Base-by-base conservation (phyloP, 2,329 filamentous ascomycete species). In the Aspergillus japonicus region DNA sequence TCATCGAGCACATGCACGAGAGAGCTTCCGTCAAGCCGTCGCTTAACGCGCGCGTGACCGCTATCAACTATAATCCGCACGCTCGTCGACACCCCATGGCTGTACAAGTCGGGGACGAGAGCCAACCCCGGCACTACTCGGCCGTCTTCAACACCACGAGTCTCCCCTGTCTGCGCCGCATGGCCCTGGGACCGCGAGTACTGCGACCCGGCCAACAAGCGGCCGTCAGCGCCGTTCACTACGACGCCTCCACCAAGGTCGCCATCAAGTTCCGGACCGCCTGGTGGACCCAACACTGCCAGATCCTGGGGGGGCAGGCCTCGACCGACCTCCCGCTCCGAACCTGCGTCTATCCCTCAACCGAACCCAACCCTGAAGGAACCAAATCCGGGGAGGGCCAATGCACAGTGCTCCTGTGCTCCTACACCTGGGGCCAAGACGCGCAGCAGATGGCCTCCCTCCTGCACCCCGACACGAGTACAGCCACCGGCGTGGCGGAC, bases 251-350 rank as follows among this genome's bases (percentile, higher is more conserved):
- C 4, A 35, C 24, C 4, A 56, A 56, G 16, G n/a, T 56, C 5
- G 54, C 42, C 2, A 35, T 56, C 6, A n/a, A 49, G 23, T 56
- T 56, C 24, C n/a, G 23, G 5, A 19, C 23, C 7, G 11, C 54
- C 14, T 60, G 58, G 54, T 60, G 58, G 58, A 54, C 42, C 2
- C 33, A 26, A 19, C 11, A 48, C 19, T 60, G 58, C 39, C 31
- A 53, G 14, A 50, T 63, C 44, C 35, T 42, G 19, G 62, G 62
- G 4, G 62, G 62, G 4, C 31, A 39, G 24, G 59, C 54, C n/a
- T n/a, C 48, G 6, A 60, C 62, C 6, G 56, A 62, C 47, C 59
- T 62, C 6, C 62, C 62, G 2, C 33, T 61, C 11, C 56, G 62
- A 12, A 62, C 42, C 23, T 61, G 59, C 14, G 52, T 63, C 23